Conservation (phyloP, 2,329 filamentous ascomycete genomes). For the Ophiostoma perfectum region DNA sequence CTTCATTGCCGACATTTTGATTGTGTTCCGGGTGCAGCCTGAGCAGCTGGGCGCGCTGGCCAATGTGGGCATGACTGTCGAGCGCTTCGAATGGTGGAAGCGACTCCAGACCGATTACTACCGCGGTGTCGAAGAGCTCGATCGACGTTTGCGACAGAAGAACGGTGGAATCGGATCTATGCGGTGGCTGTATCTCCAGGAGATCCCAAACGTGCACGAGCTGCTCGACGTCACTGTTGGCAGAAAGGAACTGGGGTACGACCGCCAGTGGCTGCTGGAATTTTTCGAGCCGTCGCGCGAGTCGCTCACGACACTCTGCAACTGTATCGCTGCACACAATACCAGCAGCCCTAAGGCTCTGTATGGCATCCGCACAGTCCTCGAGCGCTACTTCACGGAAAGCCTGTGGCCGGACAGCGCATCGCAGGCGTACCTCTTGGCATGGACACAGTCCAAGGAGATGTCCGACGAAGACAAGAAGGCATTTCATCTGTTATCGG, state of each 20-base stretch:
- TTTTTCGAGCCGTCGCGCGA: conserved; percentile 22
- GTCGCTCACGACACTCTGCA: conserved; percentile 23
- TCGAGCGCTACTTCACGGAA: conserved; percentile 21
- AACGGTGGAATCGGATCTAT: conserved; percentile 12
- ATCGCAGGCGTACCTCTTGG: conserved; percentile 21
- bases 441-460: conserved; percentile 23
- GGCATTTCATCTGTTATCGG: conserved; percentile 18
- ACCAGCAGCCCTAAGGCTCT: conserved; percentile 11
- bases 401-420: conserved; percentile 23
- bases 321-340: conserved; percentile 20
- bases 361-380: conserved; percentile 23
- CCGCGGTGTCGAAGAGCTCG: conserved; percentile 17
- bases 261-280: conserved; percentile 24
- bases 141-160: conserved; percentile 16
- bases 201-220: conserved; percentile 12
- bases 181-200: conserved; percentile 24
- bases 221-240: conserved; percentile 24
- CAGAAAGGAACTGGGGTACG: conserved; percentile 14
- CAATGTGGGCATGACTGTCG: conserved; percentile 22
- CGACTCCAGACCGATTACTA: conserved; percentile 14
- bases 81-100: conserved; percentile 20
- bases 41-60: conserved; percentile 11
- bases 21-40: conserved; percentile 18
- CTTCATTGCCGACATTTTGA: conserved; percentile 25
- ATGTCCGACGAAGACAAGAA: conserved; percentile 23